phyloP scores from a whole-genome alignment of 345 rosid genomes.

The Anastatica hierochuntica region DNA sequence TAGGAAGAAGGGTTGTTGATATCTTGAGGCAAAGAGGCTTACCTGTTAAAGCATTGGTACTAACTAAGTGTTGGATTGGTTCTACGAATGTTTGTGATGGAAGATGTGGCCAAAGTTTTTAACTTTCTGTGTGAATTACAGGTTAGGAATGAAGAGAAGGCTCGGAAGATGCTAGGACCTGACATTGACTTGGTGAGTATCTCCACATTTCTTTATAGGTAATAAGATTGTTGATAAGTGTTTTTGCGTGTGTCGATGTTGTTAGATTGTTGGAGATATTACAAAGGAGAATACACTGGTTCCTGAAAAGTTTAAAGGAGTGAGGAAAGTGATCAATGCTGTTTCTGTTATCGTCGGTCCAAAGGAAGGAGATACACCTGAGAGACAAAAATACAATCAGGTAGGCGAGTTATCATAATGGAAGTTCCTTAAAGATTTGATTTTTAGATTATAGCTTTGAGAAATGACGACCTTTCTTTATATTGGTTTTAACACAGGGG shows the following conservation, averaged over 20 bases:
- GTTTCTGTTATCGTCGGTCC: conserved; percentile 91
- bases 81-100: too few relatives aligned
- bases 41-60: conserved; percentile 71
- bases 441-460: not conserved
- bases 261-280: conserved; percentile 69
- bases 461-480: not conserved
- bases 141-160: conserved; percentile 93
- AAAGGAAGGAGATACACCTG: conserved; percentile 97
- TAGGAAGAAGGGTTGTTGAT: conserved; percentile 78
- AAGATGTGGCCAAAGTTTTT: too few relatives aligned
- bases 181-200: conserved; percentile 66
- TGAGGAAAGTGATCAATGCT: conserved; percentile 74
- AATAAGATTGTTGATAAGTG: not conserved
- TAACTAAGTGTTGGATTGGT: too few relatives aligned
- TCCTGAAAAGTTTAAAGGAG: conserved; percentile 72
- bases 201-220: too few relatives aligned
- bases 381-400: conserved; percentile 86
- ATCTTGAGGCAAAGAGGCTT: conserved; percentile 54
- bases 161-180: conserved; percentile 65
- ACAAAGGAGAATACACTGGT: conserved; percentile 58
- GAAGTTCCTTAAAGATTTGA: not conserved
- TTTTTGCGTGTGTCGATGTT: not conserved
- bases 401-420: conserved; percentile 16
- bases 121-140: conserved; percentile 14
- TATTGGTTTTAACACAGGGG: conserved; percentile 45